Evolutionary conservation across 306 rosid species (phyloP).

Genomic region (Phaseolus lunatus): DNA sequence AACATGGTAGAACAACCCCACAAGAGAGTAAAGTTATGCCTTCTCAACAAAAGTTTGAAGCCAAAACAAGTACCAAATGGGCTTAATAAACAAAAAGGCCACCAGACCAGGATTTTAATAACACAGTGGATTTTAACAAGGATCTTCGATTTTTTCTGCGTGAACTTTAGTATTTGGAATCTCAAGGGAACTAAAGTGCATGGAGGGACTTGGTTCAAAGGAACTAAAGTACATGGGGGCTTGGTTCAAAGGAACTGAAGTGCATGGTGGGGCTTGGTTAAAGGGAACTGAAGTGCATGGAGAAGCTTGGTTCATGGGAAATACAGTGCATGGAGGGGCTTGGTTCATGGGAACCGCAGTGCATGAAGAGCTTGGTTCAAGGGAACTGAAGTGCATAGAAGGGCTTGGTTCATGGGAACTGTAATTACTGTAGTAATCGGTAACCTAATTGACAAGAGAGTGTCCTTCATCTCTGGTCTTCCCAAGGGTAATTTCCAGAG

Average conservation of each 20-base stretch:
- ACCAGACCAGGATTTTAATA: not conserved
- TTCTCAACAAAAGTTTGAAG: not conserved
- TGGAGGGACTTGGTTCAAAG: too few species aligned
- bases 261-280: too few species aligned
- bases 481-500: conserved; percentile 38
- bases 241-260: too few species aligned
- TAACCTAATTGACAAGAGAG: conserved; percentile 45
- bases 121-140: not conserved
- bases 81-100: not conserved
- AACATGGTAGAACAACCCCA: not conserved
- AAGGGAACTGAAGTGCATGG: too few species aligned
- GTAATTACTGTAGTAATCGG: too few species aligned
- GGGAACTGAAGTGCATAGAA: too few species aligned
- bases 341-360: not conserved
- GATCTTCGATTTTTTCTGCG: not conserved
- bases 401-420: not conserved
- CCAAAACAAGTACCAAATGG: not conserved
- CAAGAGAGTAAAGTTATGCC: not conserved
- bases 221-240: too few species aligned
- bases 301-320: too few species aligned
- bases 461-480: conserved; percentile 45
- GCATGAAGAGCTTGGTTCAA: too few species aligned
- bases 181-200: too few species aligned
- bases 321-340: too few species aligned
- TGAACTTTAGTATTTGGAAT: not conserved